Base-by-base conservation (phyloP, 257 asterid species). In the Coffea canephora region DNA sequence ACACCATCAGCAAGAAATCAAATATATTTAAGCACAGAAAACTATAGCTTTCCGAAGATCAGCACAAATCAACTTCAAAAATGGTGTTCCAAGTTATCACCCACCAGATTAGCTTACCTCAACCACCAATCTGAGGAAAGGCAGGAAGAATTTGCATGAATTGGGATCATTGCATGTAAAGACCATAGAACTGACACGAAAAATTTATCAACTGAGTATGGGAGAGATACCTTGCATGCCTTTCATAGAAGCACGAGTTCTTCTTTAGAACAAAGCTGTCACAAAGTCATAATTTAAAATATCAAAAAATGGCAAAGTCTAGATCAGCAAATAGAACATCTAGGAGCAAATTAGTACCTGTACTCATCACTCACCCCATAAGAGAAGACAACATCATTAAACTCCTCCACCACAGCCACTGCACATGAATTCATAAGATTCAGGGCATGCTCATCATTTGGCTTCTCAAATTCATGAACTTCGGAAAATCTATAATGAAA, bases 291-390 rank as follows among this genome's bases (percentile, higher is more conserved):
- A 61, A 71, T 46, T 55, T 79, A 79, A 77, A 85, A 81, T 52
- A 62, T 78, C 36, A 80, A 48, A 46, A 61, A 34, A 27, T 19
- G 11, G 50, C 14, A 39, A 57, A 65, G 27, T 81, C 48, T 59
- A 70, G 69, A 57, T 16, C 69, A 67, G 48, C 13, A 50, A 55
- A 70, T n/a, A 79, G 41, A 87, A 79, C 70, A 49, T 41, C 36
- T 74, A 50, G 52, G 54, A 74, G 39, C 59, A 73, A 72, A 64
- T 62, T 70, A 78, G 54, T 85, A 94, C 97, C 95, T 92, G 92
- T 91, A 90, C 77, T 95, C 98, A 82, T 95, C 97, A 68, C 98
- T 95, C 81, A 89, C 96, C 57, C 99, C 99, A 82, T 95, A 95
- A 50, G 96, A 90, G 82, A 95, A 91, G 80, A 95, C 88, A 70